These are phyloP conservation scores for Pisolithus orientalis DNA, from an alignment of 768 basidiomycete genomes.

Conservation along the genomic window DNA sequence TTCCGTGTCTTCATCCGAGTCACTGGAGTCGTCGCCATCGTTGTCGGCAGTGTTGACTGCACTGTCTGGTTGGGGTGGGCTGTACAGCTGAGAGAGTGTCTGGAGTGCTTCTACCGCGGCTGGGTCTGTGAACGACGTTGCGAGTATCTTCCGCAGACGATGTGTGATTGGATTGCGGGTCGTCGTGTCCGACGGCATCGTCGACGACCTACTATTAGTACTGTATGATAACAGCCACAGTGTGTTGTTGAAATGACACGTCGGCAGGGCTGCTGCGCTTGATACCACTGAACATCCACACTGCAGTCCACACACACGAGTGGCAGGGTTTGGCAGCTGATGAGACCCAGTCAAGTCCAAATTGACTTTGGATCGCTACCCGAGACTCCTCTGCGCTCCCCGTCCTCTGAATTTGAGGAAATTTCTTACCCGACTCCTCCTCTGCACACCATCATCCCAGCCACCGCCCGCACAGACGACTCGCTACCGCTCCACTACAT, in stretches of 20 bases:
- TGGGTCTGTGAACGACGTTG: slow-evolving; percentile 71
- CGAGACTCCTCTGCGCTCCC: slow-evolving; percentile 42
- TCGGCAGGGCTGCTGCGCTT: too few relatives aligned
- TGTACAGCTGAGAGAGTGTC: slow-evolving; percentile 80
- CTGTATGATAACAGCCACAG: too few relatives aligned
- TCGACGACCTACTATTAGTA: too few relatives aligned
- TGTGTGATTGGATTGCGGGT: slow-evolving; percentile 72
- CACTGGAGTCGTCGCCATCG: slow-evolving; percentile 26
- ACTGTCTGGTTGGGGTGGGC: slow-evolving; percentile 17
- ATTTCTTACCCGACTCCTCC: slow-evolving; percentile 45
- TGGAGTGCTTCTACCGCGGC: slow-evolving; percentile 74
- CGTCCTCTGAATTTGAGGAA: slow-evolving; percentile 64
- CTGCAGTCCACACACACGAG: too few relatives aligned
- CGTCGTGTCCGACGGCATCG: too few relatives aligned
- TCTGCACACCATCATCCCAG: slow-evolving; percentile 22
- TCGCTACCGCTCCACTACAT: slow-evolving; percentile 48
- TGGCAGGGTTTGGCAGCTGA: slow-evolving; percentile 28
- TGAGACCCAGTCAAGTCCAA: slow-evolving; percentile 61
- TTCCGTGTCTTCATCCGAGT: slow-evolving; percentile 4
- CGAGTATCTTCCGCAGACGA: slow-evolving; percentile 85
- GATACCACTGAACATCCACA: too few relatives aligned
- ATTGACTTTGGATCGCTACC: slow-evolving; percentile 62
- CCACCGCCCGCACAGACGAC: slow-evolving; percentile 27
- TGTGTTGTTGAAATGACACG: too few relatives aligned
- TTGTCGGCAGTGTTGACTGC: slow-evolving; percentile 26